Evolutionary conservation across 495 filamentous ascomycete species (phyloP).

Genomic region (Penicillium pancosmium): DNA sequence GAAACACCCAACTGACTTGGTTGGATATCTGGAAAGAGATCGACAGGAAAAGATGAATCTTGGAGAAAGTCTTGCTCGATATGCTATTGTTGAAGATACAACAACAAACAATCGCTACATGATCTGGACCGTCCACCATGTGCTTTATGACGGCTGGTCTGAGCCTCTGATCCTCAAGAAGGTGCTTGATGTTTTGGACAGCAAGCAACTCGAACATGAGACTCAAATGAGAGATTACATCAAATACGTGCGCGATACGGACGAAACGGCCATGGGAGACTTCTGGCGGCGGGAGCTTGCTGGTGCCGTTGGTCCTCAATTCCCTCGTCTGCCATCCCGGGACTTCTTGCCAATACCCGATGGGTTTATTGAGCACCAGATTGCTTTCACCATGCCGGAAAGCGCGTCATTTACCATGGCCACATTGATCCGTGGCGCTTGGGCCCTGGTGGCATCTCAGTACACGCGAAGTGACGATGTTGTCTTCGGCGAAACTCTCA

Average conservation of each 20-base stretch:
- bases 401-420: conserved; percentile 54
- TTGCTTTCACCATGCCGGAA: conserved; percentile 41
- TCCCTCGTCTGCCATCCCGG: conserved; percentile 56
- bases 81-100: conserved; percentile 48
- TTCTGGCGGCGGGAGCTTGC: conserved; percentile 53
- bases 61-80: conserved; percentile 56
- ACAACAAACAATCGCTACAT: conserved; percentile 45
- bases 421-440: conserved; percentile 63
- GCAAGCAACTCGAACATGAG: conserved; percentile 18
- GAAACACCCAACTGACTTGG: conserved; percentile 43
- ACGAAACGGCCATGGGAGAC: conserved; percentile 36
- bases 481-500: conserved; percentile 62
- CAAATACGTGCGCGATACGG: conserved; percentile 38
- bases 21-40: conserved; percentile 53
- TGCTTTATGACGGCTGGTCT: conserved; percentile 71
- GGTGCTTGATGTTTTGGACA: conserved; percentile 44
- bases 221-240: conserved; percentile 48
- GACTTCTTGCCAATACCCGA: conserved; percentile 58
- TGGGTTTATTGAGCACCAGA: conserved; percentile 52
- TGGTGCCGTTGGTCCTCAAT: conserved; percentile 56
- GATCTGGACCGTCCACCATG: conserved; percentile 67
- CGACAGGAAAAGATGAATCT: conserved; percentile 53
- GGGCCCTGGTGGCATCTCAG: conserved; percentile 59
- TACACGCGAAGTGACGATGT: conserved; percentile 57
- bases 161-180: conserved; percentile 58